Evolutionary conservation across 2,329 filamentous ascomycete species (phyloP), one percentile per base, ranked within the genome.

Genomic region (Metarhizium sp.): DNA sequence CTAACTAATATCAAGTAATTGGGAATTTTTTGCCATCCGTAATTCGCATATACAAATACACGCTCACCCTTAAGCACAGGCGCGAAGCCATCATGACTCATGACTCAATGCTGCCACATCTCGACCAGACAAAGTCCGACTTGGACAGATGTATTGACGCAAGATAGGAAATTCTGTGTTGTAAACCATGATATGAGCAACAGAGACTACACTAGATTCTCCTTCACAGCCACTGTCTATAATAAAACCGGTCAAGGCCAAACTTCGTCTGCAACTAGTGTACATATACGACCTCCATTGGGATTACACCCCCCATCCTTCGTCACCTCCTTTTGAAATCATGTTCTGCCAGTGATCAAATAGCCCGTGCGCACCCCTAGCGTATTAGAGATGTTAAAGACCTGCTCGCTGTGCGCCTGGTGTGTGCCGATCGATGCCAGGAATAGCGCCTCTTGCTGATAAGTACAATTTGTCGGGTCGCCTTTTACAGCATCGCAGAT

Each of bases 181-280:
- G 49, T 32, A 43, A 52, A 30, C 48, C 55, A 64, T 64, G 60
- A 62, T 61, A 66, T 67, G 63, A 64, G 64, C 64, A 62, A 62
- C 70, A 49, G 52, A 68, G 67, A 67, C 66, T 71, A 75, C 64
- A 72, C 69, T 71, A 74, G 67, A 73, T 71, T 69, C 67, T 70
- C 65, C 66, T 63, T 67, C 66, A 63, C 66, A 63, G 68, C 69
- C 67, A 68, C 67, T 68, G 65, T 78, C 75, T 78, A 78, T 78
- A 68, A 74, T 71, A 69, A 74, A 70, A 70, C 66, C 67, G 66
- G 64, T 62, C 61, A 63, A 66, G 67, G 65, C 66, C 64, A 70
- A 73, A 71, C 67, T 67, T 67, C 69, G 66, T 69, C 70, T 72
- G 73, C 70, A 69, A 76, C 70, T 78, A 77, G 75, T 78, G 71